Conservation (phyloP, 768 basidiomycete genomes). For the Lanmaoa pseudosensibilis region DNA sequence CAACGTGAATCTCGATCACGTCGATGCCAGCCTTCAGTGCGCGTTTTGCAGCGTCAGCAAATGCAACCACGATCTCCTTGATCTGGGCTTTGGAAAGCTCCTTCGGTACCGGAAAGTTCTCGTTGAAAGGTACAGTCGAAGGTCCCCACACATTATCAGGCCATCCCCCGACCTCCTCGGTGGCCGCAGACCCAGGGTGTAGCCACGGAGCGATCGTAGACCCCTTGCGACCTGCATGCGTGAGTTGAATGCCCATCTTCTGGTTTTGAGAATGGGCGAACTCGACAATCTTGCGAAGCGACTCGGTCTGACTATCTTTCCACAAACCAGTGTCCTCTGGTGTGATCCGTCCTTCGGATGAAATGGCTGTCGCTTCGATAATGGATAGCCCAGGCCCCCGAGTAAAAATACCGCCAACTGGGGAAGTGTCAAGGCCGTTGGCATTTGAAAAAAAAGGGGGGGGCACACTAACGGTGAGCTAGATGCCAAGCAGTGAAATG, state of each 20-base stretch:
- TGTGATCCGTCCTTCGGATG: constrained; percentile 61
- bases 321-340: constrained; percentile 67
- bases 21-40: constrained; percentile 61
- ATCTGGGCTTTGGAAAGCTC: constrained; percentile 60
- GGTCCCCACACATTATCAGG: constrained; percentile 58
- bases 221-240: constrained; percentile 77
- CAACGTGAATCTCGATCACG: constrained; percentile 59
- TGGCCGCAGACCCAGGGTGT: constrained; percentile 33
- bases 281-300: constrained; percentile 53
- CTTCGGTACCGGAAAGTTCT: constrained; percentile 50
- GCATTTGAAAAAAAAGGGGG: background rate
- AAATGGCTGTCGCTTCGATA: constrained; percentile 68
- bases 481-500: constrained; percentile 54
- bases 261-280: constrained; percentile 73
- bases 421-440: background rate
- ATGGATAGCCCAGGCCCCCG: constrained; percentile 58
- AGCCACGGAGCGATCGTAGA: constrained; percentile 66
- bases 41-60: constrained; percentile 48
- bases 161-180: constrained; percentile 47
- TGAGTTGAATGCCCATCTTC: constrained; percentile 73
- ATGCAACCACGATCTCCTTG: constrained; percentile 55
- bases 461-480: constrained; percentile 40
- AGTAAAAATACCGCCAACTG: constrained; percentile 45
- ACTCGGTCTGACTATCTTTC: constrained; percentile 55
- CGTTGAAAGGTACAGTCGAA: constrained; percentile 46